A percentile compares a stretch with the other conserved stretches of the same genome.
Conservation (phyloP, 176 grass and related monocot genomes). For the Lolium multiflorum region DNA sequence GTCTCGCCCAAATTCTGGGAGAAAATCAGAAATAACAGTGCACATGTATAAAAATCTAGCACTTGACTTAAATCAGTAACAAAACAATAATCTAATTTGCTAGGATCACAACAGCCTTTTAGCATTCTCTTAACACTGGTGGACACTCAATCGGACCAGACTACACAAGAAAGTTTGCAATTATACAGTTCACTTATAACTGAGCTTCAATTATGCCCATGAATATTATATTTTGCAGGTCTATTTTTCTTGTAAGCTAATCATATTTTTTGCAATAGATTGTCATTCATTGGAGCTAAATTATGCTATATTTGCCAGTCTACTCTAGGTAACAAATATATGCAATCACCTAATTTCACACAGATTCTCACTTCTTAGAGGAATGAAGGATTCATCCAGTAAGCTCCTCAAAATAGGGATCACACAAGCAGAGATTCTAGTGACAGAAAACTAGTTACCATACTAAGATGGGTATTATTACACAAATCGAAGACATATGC, state of each 20-base stretch:
- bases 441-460: neutral
- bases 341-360: conserved; percentile 13
- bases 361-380: conserved; percentile 21
- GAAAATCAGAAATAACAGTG: neutral
- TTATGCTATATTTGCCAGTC: neutral
- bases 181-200: conserved; percentile 24
- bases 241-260: neutral
- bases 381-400: conserved; percentile 20
- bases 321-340: conserved; percentile 36
- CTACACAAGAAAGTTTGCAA: conserved; percentile 11
- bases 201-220: conserved; percentile 5
- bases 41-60: neutral
- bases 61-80: neutral
- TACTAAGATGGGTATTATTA: conserved; percentile 9
- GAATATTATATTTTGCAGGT: neutral
- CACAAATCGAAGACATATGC: neutral
- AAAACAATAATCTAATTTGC: neutral
- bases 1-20: neutral
- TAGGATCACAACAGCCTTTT: conserved; percentile 5
- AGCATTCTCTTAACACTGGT: conserved; percentile 14
- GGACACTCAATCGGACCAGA: conserved; percentile 2
- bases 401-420: conserved; percentile 29
- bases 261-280: neutral
- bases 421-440: conserved; percentile 11
- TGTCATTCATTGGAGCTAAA: neutral